Evolutionary conservation across 495 filamentous ascomycete species (phyloP), one percentile per base, ranked within the genome.

Genomic region (Penicillium coprophilum): DNA sequence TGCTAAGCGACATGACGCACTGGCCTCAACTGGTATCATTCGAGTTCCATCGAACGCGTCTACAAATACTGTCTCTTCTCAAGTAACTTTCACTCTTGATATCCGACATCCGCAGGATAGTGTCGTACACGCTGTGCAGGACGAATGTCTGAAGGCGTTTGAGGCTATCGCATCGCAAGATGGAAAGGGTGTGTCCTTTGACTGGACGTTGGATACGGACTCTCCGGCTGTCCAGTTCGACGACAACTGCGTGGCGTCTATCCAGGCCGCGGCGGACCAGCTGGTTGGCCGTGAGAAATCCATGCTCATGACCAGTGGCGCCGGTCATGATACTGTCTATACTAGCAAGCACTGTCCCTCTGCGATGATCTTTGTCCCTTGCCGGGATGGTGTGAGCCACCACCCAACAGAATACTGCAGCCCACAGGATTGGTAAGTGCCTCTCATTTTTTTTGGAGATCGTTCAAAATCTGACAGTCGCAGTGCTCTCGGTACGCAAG

Each of bases 51-150:
- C 68, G 0, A 74, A 69, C 47, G 84, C 85, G 2, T 82, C 76
- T 39, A 88, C 85, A 4, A 90, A 91, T 63, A 91, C 88, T 0
- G 82, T 91, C 13, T 85, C 87, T 0, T 85, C 85, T 0, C 67
- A 72, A 19, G 87, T 88, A 24, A 72, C 75, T 13, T 89, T 91
- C 60, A 84, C 80, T 3, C 73, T 91, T 13, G 88, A 92, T 57
- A 81, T 91, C 43, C 81, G 89, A 19, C 77, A 84, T 4, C 80
- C 80, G 3, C 58, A 78, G 6, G 84, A 90, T 59, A 65, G 61
- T 12, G 82, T 76, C 2, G 72, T 91, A 4, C 69, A 79, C 9
- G 57, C 66, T 8, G 67, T 88, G 15, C 80, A 86, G 57, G 61
- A 77, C 8, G 63, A 72, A 20, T 73, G 67, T 30, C 73, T 70